Conservation (phyloP, 2,329 filamentous ascomycete species). For the Aspergillus novoparasiticus region DNA sequence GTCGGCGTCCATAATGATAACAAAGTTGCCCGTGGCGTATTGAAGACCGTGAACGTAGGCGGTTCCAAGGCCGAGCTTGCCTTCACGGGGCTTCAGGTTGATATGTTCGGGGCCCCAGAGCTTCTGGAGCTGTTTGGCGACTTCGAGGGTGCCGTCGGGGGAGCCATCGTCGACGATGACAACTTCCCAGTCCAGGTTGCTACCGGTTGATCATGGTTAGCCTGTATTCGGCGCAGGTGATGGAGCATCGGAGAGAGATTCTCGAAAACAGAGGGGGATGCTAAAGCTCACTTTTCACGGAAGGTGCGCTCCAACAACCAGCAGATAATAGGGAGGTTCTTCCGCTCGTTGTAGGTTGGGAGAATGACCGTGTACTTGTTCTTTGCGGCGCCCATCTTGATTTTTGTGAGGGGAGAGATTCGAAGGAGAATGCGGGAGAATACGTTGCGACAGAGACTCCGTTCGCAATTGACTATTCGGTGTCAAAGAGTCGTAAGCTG, state of each 20-base stretch:
- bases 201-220: slow-evolving; percentile 39
- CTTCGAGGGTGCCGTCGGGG: slow-evolving; percentile 88
- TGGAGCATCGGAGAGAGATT: background rate
- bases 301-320: slow-evolving; percentile 95
- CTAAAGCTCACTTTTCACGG: slow-evolving; percentile 71
- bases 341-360: slow-evolving; percentile 97
- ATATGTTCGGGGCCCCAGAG: slow-evolving; percentile 77
- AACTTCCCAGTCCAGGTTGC: slow-evolving; percentile 93
- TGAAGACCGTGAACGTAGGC: slow-evolving; percentile 94
- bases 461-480: background rate
- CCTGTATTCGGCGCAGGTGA: background rate
- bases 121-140: slow-evolving; percentile 87
- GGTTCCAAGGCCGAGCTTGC: slow-evolving; percentile 95
- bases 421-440: background rate
- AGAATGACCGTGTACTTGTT: slow-evolving; percentile 97
- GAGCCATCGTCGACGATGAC: slow-evolving; percentile 98
- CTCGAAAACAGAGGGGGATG: slow-evolving; percentile 2
- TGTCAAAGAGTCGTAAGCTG: background rate
- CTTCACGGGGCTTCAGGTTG: slow-evolving; percentile 80
- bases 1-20: slow-evolving; percentile 99
- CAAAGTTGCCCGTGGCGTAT: slow-evolving; percentile 87
- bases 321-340: slow-evolving; percentile 92
- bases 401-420: background rate
- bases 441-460: background rate
- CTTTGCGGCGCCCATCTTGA: slow-evolving; percentile 44